Conservation (phyloP, 2,329 filamentous ascomycete species). For the Teratosphaeria zuluensis region DNA sequence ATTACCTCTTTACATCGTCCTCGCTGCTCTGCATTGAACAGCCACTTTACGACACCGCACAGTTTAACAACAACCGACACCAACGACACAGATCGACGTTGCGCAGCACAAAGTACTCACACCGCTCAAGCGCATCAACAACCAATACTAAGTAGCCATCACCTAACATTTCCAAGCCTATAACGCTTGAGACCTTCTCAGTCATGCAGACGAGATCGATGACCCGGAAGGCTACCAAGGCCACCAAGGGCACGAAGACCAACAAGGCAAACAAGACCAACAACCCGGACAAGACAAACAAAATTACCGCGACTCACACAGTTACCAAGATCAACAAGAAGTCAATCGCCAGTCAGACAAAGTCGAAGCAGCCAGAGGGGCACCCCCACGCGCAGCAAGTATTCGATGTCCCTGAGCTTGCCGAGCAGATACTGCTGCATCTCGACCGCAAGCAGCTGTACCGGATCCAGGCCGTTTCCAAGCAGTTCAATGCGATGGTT, state of each 20-base stretch:
- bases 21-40: not conserved
- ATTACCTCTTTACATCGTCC: no score
- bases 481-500: not conserved
- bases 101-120: not conserved
- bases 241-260: not conserved
- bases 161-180: no score
- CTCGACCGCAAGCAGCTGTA: not conserved
- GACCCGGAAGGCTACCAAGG: not conserved
- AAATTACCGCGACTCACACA: no score
- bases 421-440: constrained; percentile 3
- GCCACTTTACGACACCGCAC: not conserved
- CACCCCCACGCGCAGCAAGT: not conserved
- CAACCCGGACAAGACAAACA: no score
- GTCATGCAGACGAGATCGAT: not conserved
- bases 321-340: not conserved
- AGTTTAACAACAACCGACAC: not conserved
- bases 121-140: not conserved
- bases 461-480: not conserved
- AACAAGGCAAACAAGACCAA: not conserved
- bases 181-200: not conserved
- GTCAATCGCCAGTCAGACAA: not conserved
- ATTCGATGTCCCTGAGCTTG: constrained; percentile 3
- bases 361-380: not conserved
- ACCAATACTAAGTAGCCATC: not conserved
- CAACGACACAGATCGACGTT: not conserved